phyloP scores from a whole-genome alignment of 331 rosid genomes.

The Quercus tomentella region DNA sequence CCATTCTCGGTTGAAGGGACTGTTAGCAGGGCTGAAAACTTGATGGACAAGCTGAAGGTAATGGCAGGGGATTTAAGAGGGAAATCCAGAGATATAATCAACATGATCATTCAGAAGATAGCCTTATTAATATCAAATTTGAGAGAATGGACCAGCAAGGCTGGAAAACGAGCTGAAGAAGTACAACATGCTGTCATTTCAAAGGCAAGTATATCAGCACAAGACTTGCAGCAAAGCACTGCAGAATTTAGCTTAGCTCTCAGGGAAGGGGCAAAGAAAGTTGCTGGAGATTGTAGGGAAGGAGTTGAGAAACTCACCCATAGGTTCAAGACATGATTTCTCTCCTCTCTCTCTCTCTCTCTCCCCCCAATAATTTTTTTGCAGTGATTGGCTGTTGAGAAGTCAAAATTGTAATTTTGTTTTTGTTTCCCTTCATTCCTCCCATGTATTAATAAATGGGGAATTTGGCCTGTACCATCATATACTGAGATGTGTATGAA shows the following conservation, averaged over 20 bases:
- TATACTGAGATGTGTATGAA: not conserved
- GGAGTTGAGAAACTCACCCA: conserved; percentile 89
- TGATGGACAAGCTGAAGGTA: conserved; percentile 62
- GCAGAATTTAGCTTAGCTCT: conserved; percentile 45
- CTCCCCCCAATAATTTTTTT: conserved; percentile 6
- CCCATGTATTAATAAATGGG: conserved; percentile 1
- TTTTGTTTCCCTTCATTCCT: conserved; percentile 1
- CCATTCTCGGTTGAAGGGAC: conserved; percentile 63
- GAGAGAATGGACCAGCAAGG: conserved; percentile 48
- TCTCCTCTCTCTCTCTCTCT: not conserved
- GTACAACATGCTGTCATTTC: conserved; percentile 40
- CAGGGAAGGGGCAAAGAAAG: conserved; percentile 76
- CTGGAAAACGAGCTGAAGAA: conserved; percentile 58
- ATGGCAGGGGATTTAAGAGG: conserved; percentile 60
- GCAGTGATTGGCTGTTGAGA: conserved; percentile 9
- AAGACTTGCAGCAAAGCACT: conserved; percentile 59
- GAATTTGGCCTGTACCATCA: not conserved
- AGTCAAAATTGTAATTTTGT: conserved; percentile 21
- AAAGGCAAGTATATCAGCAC: conserved; percentile 51
- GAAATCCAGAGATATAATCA: conserved; percentile 54
- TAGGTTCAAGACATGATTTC: conserved; percentile 64
- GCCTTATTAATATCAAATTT: conserved; percentile 48
- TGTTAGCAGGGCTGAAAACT: conserved; percentile 58
- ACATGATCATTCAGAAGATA: conserved; percentile 53
- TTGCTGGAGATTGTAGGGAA: conserved; percentile 80